Base-by-base conservation (phyloP, 805 yeast genomes). In the Brettanomyces nanus region DNA sequence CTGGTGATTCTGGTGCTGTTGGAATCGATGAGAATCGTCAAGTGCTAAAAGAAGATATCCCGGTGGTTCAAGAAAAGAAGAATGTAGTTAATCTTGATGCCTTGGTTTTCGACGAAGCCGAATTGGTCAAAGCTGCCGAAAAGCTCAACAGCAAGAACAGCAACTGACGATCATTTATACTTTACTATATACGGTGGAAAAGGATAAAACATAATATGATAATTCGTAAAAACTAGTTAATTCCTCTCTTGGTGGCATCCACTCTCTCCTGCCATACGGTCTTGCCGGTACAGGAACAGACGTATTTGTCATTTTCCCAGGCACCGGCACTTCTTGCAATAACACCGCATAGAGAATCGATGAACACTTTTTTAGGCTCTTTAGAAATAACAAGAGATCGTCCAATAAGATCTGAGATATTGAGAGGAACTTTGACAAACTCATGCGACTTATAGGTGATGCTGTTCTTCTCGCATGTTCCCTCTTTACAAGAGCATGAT, bases 251-350 rank as follows among this genome's bases (percentile, higher is more conserved):
- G 25, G 75, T 56, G 1, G 95, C 95, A 52, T 86, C 95, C 35
- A 66, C 59, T 39, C 97, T 69, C 59, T 90, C 98, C 56, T 92
- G 87, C 97, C 98, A 90, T 19, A 90, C 76, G 0, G 95, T 85
- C 68, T 87, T 86, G 14, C 98, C 98, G 13, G 90, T 79, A 59
- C 97, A 92, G 25, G 90, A 80, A 61, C 98, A 90, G 2, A 90
- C 95, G 42, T 78, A 78, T 61, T 90, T 90, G 48, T 82, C 85
- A 61, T 92, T 92, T 55, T 90, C 95, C 97, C 97, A 92, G 19
- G 78, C 84, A 13, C 98, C 98, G 1, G 98, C 97, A 51, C 94
- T 82, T 52, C 97, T 73, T 1, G 97, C 97, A 54, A 92, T 76
- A 19, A 90, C 95, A 22, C 98, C 97, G 35, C 79, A 80, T 7